These are phyloP conservation scores for Colletotrichum truncatum DNA, from an alignment of 2,329 filamentous ascomycete genomes.

Conservation along the genomic window DNA sequence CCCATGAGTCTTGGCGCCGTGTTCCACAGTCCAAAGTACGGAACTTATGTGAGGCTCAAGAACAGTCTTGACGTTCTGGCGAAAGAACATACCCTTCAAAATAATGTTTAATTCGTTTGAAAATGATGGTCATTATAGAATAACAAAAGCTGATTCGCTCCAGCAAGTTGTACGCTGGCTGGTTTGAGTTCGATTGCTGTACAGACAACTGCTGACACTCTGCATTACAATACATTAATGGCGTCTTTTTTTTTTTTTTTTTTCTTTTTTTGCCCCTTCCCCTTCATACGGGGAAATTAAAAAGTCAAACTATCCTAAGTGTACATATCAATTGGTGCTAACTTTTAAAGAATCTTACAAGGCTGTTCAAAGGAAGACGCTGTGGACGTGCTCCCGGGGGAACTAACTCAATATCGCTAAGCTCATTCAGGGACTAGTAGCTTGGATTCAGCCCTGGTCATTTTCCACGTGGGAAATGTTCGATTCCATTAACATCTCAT, in stretches of 20 bases:
- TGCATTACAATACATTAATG: no score
- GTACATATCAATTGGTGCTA: neutral
- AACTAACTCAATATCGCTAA: slow-evolving; percentile 24
- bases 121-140: neutral
- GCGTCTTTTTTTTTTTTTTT: no score
- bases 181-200: neutral
- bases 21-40: neutral
- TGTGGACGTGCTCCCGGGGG: slow-evolving; percentile 7
- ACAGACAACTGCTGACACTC: neutral
- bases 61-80: neutral
- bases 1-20: neutral
- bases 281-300: neutral
- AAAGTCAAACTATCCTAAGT: neutral
- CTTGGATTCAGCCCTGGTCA: neutral
- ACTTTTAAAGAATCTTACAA: neutral
- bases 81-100: neutral
- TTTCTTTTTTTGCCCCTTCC: no score
- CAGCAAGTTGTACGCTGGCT: neutral
- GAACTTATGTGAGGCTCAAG: neutral
- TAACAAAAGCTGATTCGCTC: neutral
- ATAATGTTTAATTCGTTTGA: neutral
- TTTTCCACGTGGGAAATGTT: neutral
- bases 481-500: neutral
- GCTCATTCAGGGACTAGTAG: neutral
- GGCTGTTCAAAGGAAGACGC: neutral